Evolutionary conservation across 1,284 basidiomycete species (phyloP).

Genomic region (Tremellales sp.): DNA sequence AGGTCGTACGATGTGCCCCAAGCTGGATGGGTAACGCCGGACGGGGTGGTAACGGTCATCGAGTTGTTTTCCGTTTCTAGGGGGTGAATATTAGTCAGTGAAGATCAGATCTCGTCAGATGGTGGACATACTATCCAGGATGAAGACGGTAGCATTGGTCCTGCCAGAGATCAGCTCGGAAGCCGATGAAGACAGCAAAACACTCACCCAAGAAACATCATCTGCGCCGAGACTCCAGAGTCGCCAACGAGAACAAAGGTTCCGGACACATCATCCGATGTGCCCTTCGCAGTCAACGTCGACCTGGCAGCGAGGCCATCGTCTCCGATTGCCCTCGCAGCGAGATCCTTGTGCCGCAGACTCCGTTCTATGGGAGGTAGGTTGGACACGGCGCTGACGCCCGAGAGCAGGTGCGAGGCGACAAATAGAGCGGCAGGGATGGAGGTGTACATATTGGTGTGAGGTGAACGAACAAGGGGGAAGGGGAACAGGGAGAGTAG

Average conservation of each 20-base stretch:
- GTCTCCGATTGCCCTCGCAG: conserved; percentile 6
- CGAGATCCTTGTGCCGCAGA: conserved; percentile 21
- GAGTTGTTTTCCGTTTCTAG: conserved; percentile 59
- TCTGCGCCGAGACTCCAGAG: conserved; percentile 48
- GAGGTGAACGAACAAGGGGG: neutral
- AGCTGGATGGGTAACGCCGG: conserved; percentile 39
- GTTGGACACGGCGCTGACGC: conserved; percentile 2
- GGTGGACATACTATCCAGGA: conserved; percentile 47
- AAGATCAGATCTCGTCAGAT: neutral
- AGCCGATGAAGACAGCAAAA: conserved; percentile 9
- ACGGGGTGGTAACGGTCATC: conserved; percentile 52
- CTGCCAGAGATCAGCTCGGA: conserved; percentile 18
- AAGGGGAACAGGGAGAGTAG: neutral
- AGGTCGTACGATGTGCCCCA: conserved; percentile 52
- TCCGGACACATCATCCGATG: too few relatives aligned
- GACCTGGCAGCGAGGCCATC: conserved; percentile 1
- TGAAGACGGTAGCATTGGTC: conserved; percentile 49
- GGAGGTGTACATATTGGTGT: conserved; percentile 3
- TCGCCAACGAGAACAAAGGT: conserved; percentile 44
- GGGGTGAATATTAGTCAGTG: conserved; percentile 9
- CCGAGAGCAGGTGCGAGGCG: conserved; percentile 8
- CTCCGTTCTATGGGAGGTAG: conserved; percentile 7
- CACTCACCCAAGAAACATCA: conserved; percentile 50
- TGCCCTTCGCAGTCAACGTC: conserved; percentile 11
- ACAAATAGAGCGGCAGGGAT: conserved; percentile 5